Conservation (phyloP, 1,284 basidiomycete genomes). For the Neotropicomus parvogracilis region DNA sequence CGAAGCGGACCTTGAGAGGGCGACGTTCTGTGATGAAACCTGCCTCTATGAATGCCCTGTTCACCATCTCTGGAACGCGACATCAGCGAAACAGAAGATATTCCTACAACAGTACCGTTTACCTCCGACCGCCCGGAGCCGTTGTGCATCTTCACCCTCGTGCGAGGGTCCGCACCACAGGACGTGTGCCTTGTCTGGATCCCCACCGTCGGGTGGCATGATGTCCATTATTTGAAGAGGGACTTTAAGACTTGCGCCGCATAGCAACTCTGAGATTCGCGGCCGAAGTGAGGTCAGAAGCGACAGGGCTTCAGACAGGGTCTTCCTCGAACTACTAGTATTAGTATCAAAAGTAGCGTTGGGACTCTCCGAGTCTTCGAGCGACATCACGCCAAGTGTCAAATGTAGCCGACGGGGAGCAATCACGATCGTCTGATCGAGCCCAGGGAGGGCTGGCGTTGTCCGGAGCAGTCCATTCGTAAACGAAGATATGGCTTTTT, state of each 20-base stretch:
- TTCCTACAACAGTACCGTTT: constrained; percentile 15
- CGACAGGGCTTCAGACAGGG: constrained; percentile 43
- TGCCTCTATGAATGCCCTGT: constrained; percentile 44
- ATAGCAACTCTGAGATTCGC: constrained; percentile 35
- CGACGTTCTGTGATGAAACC: constrained; percentile 52
- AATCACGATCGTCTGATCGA: constrained; percentile 58
- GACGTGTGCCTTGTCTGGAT: constrained; percentile 48
- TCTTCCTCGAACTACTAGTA: constrained; percentile 25
- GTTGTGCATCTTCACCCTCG: constrained; percentile 24
- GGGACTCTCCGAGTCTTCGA: constrained; percentile 28
- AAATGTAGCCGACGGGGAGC: constrained; percentile 62
- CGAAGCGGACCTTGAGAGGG: constrained; percentile 55
- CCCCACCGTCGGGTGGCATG: constrained; percentile 43
- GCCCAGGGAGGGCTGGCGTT: constrained; percentile 45
- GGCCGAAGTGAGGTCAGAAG: constrained; percentile 49
- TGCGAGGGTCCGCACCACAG: constrained; percentile 50
- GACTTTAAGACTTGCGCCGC: constrained; percentile 36
- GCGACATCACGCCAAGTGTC: constrained; percentile 68
- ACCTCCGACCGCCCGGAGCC: constrained; percentile 43
- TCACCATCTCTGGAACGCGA: constrained; percentile 28
- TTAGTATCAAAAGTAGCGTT: background rate
- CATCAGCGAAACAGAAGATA: constrained; percentile 38
- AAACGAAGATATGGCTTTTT: constrained; percentile 41
- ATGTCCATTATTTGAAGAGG: constrained; percentile 49
- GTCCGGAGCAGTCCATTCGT: constrained; percentile 41